Percentiles rank a stretch among this genome's conserved stretches.
Conservation (phyloP, 495 filamentous ascomycete species). For the Lophiotrema nucula region DNA sequence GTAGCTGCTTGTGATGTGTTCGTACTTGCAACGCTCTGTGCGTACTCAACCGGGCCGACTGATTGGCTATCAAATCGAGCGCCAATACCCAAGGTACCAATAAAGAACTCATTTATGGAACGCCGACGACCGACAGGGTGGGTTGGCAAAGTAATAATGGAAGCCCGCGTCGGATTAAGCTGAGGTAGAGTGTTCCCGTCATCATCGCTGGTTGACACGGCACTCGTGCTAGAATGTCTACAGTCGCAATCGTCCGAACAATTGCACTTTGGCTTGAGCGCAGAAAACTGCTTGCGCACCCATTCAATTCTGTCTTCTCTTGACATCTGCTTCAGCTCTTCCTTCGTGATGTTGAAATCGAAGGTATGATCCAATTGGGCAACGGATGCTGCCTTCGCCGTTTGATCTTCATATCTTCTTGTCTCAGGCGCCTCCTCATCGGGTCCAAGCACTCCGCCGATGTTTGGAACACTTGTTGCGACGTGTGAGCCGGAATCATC, state of each 20-base stretch:
- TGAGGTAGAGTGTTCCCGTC: not conserved
- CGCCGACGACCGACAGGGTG: not conserved
- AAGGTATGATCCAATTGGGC: not conserved
- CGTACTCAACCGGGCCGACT: no score
- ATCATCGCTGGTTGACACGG: not conserved
- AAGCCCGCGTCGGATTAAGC: not conserved
- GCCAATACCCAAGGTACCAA: no score
- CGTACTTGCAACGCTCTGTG: no score
- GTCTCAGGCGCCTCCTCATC: not conserved
- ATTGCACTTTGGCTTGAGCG: not conserved
- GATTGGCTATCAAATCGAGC: no score
- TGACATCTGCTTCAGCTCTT: conserved; percentile 3
- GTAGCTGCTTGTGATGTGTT: not conserved
- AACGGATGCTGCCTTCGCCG: not conserved
- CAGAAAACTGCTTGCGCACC: conserved; percentile 6
- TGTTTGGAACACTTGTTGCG: not conserved
- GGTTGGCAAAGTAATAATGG: not conserved
- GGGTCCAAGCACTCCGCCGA: not conserved
- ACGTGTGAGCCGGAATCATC: not conserved
- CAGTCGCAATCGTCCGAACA: conserved; percentile 1
- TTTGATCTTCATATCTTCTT: not conserved
- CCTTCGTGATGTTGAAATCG: not conserved
- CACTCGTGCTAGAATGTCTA: not conserved
- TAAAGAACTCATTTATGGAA: no score
- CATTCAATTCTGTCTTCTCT: not conserved